Evolutionary conservation across 129 eudicot genomes (phyloP), one percentile per base, ranked within the genome.

Genomic region (Flaveria bidentis): DNA sequence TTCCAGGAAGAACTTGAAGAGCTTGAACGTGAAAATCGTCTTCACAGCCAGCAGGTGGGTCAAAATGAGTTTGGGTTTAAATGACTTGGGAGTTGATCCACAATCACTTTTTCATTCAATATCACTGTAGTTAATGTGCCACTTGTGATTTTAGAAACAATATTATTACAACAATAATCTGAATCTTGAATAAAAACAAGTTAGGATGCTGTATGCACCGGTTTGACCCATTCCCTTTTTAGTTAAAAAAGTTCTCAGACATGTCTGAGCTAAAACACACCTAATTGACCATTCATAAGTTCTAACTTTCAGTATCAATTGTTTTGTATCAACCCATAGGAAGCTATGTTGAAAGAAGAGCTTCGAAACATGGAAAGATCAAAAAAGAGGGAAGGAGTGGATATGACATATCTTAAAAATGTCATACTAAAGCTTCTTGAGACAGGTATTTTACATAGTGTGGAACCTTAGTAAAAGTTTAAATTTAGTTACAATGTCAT

Each of bases 371-470:
- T 95, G 96, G 99, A 95, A 80, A 89, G 99, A 86, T 80, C 76
- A 81, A 86, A 89, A 76, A 95, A 88, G 89, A 88, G 99, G 91
- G 99, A 92, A 86, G 99, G 99, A 72, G 99, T 95, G 39, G 99
- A 95, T 86, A 76, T 95, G 97, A 91, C 99, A 16, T 95, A 95
- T 81, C 97, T 95, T 45, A 95, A 95, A 81, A 95, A 95, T 79
- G 91, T 95, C 61, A 82, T 95, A 64, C 69, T 95, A 83, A 95
- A 95, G 90, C 96, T 95, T 84, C 94, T 95, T 61, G 91, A 95
- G 82, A 95, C 99, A 84, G 99, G 99, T 95, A 86, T 45, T 56
- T 73, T 69, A 49, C 44, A 74, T 23, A 62, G 63, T 47, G 41
- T 49, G 14, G 61, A 39, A 50, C 70, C 30, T 45, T 47, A 4